Base-by-base conservation (phyloP, 768 basidiomycete genomes). In the Russula lepida region DNA sequence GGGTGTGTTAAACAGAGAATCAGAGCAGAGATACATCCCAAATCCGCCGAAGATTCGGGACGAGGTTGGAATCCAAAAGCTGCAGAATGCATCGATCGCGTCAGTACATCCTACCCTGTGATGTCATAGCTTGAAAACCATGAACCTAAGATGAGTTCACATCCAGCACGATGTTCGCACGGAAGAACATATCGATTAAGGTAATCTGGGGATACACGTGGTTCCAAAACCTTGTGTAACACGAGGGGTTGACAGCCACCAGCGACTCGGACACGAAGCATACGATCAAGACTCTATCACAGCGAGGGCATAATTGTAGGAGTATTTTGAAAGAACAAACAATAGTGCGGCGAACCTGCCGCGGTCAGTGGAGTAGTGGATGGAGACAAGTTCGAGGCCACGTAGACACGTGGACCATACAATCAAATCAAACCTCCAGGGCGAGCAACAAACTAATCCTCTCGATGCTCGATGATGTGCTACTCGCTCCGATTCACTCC, bases 41-140 rank as follows among this genome's bases (percentile, higher is more conserved):
- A 25, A 48, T 28, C 28, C n/a, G 37, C 33, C 44, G n/a, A 12
- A 53, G n/a, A n/a, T 15, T 32, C 50, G 11, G 9, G 25, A 57
- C n/a, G 46, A 30, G 49, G 6, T 47, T 62, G 60, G 30, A 57
- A 57, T 62, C 12, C 56, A 57, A 62, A 62, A 62, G 17, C 25
- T 28, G 39, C 47, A 32, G 21, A 25, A 49, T 25, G 28, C 7
- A 23, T 61, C 54, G 33, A 61, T 56, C 54, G 44, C 33, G 39
- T 56, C 59, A 21, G 48, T 43, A 50, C 44, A 54, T 37, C 49
- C 32, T n/a, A 15, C 19, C 37, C 9, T 27, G 41, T 62, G 60
- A 62, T 62, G 60, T 62, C 56, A 62, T 62, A 33, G 41, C 21
- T n/a, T 19, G 46, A 6, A 47, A 47, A 46, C 23, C 11, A 12